These are phyloP conservation scores for Apophysomyces sp. DNA, from an alignment of 371 early-diverging fungal species.

Conservation along the genomic window DNA sequence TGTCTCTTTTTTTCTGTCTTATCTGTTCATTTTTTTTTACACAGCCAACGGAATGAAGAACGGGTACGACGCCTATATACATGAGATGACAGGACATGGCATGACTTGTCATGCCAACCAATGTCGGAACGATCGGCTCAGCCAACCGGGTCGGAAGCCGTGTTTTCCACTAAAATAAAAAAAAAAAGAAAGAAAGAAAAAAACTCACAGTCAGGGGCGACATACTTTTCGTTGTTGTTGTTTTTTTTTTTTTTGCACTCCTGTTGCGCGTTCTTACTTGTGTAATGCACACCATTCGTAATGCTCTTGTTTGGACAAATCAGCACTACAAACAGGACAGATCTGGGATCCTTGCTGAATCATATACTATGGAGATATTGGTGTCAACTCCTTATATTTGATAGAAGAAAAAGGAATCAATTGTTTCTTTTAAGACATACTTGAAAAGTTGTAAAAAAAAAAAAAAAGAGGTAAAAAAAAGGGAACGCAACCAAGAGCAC, in stretches of 20 bases:
- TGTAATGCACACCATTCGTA: conserved; percentile 28
- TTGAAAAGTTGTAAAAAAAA: background rate
- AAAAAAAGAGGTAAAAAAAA: conserved; percentile 3
- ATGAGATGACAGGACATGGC: background rate
- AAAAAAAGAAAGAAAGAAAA: background rate
- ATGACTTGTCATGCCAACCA: conserved; percentile 1
- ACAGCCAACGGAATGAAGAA: background rate
- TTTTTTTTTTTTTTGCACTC: no score
- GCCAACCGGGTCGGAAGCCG: conserved; percentile 3
- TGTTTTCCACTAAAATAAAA: background rate
- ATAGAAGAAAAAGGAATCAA: background rate
- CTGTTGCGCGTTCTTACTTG: conserved; percentile 11
- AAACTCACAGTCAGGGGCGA: background rate
- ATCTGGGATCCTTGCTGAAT: background rate
- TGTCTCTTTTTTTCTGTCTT: background rate
- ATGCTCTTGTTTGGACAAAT: conserved; percentile 13
- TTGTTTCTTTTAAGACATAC: background rate
- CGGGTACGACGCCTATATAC: background rate
- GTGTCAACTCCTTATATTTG: background rate
- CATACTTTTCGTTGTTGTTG: background rate
- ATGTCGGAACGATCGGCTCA: conserved; percentile 1
- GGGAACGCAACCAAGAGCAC: background rate
- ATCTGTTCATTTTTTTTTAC: background rate
- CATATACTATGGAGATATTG: background rate
- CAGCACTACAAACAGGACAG: conserved; percentile 22